phyloP scores from a whole-genome alignment of 2,329 filamentous ascomycete species.

The Sphaceloma murrayae region DNA sequence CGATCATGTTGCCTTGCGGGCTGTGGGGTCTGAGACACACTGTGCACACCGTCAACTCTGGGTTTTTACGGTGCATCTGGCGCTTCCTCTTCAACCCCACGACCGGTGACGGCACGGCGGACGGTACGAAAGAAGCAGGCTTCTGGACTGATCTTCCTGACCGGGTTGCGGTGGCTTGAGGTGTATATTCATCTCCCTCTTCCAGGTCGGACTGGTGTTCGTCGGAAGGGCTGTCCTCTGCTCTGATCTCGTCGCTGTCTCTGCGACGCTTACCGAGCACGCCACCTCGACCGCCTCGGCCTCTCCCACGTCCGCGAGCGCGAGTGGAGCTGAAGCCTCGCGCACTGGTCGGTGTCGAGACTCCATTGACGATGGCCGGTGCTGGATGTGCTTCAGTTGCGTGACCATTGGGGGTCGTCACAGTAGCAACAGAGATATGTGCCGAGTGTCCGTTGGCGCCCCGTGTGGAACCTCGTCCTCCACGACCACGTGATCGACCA shows the following conservation, averaged over 20 bases:
- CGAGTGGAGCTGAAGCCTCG: slow-evolving; percentile 1
- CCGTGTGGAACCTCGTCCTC: no score
- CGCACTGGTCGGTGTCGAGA: slow-evolving; percentile 4
- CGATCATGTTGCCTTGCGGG: slow-evolving; percentile 66
- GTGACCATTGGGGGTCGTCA: no score
- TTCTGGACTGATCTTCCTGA: slow-evolving; percentile 64
- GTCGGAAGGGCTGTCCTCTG: slow-evolving; percentile 28
- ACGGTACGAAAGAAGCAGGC: slow-evolving; percentile 53
- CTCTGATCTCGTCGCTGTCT: slow-evolving; percentile 24
- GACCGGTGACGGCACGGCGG: slow-evolving; percentile 39
- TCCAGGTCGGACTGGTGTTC: slow-evolving; percentile 32
- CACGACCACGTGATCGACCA: no score
- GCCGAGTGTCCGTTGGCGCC: no score
- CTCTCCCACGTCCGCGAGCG: slow-evolving; percentile 18
- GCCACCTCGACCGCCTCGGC: no score
- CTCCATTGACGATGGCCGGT: no score
- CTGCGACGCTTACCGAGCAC: slow-evolving; percentile 12
- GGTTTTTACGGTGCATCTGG: slow-evolving; percentile 42
- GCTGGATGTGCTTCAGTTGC: no score
- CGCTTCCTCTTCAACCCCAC: slow-evolving; percentile 47
- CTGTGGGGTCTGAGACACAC: slow-evolving; percentile 64
- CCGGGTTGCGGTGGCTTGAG: slow-evolving; percentile 58
- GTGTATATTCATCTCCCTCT: slow-evolving; percentile 36
- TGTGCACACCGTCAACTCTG: slow-evolving; percentile 56
- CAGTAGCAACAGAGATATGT: no score